These are phyloP conservation scores for Yamadazyma oceani DNA, from an alignment of 1,139 yeast genomes.

Conservation along the genomic window DNA sequence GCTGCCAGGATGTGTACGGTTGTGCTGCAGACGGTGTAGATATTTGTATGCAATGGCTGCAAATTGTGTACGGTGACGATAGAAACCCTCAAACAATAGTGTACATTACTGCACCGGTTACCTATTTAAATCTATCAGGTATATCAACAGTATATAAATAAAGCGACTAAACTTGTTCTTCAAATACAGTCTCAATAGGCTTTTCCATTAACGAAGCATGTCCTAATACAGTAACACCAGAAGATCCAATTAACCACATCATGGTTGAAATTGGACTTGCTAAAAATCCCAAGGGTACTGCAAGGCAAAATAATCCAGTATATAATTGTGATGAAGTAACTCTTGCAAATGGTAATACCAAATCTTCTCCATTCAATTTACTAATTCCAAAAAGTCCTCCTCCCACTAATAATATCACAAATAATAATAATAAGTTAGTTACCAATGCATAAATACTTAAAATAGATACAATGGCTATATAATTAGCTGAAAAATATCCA, in stretches of 20 bases:
- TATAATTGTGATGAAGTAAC: slow-evolving; percentile 83
- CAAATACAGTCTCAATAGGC: slow-evolving; percentile 96
- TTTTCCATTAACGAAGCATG: slow-evolving; percentile 96
- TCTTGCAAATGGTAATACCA: slow-evolving; percentile 66
- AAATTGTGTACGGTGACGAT: too few species aligned
- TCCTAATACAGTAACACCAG: slow-evolving; percentile 80
- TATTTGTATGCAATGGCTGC: too few species aligned
- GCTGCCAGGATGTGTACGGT: too few species aligned
- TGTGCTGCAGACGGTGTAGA: too few species aligned
- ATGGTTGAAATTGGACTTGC: slow-evolving; percentile 93
- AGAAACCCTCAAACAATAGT: too few species aligned
- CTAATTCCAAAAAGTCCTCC: slow-evolving; percentile 80
- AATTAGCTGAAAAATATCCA: slow-evolving; percentile 86
- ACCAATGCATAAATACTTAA: slow-evolving; percentile 60
- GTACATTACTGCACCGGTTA: neutral
- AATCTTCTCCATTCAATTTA: slow-evolving; percentile 77
- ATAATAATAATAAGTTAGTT: slow-evolving; percentile 79
- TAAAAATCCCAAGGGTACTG: slow-evolving; percentile 85
- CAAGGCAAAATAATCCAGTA: slow-evolving; percentile 75
- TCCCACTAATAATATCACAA: slow-evolving; percentile 68
- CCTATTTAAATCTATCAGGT: too few species aligned
- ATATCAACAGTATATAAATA: neutral
- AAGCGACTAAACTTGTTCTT: slow-evolving; percentile 59
- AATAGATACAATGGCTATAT: slow-evolving; percentile 69
- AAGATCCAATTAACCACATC: slow-evolving; percentile 96